Evolutionary conservation across 345 rosid species (phyloP).

Genomic region (Linum lewisii): DNA sequence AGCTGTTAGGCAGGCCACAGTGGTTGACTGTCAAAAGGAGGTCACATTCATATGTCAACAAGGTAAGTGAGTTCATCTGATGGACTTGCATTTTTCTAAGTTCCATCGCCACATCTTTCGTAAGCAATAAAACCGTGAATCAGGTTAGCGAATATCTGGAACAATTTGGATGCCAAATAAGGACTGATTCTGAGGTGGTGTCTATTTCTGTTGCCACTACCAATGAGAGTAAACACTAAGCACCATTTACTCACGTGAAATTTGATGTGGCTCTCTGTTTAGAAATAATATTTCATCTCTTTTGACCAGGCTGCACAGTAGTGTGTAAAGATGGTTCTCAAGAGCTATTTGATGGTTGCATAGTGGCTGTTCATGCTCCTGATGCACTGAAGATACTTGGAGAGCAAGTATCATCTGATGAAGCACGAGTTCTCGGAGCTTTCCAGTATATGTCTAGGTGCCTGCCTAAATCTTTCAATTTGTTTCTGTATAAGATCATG

Average conservation of each 20-base stretch:
- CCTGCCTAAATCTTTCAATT: background rate
- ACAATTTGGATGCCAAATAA: conserved; percentile 53
- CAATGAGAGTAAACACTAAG: conserved; percentile 30
- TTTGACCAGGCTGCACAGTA: conserved; percentile 40
- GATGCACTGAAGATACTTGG: conserved; percentile 65
- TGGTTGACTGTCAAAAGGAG: conserved; percentile 73
- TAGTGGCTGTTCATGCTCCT: conserved; percentile 68
- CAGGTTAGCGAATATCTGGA: conserved; percentile 66
- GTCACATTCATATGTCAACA: conserved; percentile 58
- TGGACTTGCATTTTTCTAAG: background rate
- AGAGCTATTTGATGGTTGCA: conserved; percentile 43
- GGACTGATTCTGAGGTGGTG: conserved; percentile 41
- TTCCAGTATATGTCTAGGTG: conserved; percentile 81
- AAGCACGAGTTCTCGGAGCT: conserved; percentile 70
- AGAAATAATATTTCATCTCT: background rate
- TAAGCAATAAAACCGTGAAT: background rate
- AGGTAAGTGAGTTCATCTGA: conserved; percentile 34
- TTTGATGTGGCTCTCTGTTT: background rate
- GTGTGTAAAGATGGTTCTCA: conserved; percentile 34
- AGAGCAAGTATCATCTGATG: conserved; percentile 57
- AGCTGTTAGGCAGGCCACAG: conserved; percentile 85
- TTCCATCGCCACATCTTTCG: background rate
- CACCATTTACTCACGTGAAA: background rate
- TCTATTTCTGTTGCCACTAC: conserved; percentile 45
- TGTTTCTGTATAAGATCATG: background rate